Percentiles rank a stretch among this genome's conserved stretches.
phyloP scores from a whole-genome alignment of 2,329 filamentous ascomycete species.

The Ilyonectria sp. region DNA sequence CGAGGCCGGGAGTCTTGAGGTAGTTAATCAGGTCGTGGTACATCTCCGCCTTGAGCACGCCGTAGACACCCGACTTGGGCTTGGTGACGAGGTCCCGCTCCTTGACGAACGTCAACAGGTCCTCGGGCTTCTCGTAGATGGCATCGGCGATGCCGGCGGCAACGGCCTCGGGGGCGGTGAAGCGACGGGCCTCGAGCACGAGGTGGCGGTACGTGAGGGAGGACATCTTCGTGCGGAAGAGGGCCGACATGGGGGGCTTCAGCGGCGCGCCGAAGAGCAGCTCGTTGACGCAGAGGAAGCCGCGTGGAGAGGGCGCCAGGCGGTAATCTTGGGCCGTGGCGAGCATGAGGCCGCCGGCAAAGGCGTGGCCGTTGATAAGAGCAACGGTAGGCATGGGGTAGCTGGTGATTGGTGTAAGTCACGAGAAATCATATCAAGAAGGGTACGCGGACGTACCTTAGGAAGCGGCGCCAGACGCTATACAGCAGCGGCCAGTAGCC shows the following conservation, averaged over 20 bases:
- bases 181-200: constrained; percentile 82
- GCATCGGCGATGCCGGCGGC: constrained; percentile 78
- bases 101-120: constrained; percentile 72
- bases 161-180: constrained; percentile 74
- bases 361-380: constrained; percentile 85
- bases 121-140: constrained; percentile 73
- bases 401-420: constrained; percentile 36
- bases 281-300: constrained; percentile 87
- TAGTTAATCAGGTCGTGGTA: constrained; percentile 75
- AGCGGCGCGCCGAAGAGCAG: constrained; percentile 85
- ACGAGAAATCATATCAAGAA: background rate
- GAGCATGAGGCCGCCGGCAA: constrained; percentile 86
- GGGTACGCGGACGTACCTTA: constrained; percentile 46
- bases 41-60: constrained; percentile 82
- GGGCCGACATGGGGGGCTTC: constrained; percentile 78
- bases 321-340: constrained; percentile 89
- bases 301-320: constrained; percentile 78
- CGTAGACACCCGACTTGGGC: constrained; percentile 77
- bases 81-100: constrained; percentile 74
- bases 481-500: constrained; percentile 77
- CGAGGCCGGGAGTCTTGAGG: constrained; percentile 67
- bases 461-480: constrained; percentile 74
- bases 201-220: constrained; percentile 72
- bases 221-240: constrained; percentile 80
- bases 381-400: constrained; percentile 88